Percentiles rank a stretch among this genome's conserved stretches.
These are phyloP conservation scores for Buxus sempervirens DNA, from an alignment of 164 flowering plant genomes.

Conservation along the genomic window DNA sequence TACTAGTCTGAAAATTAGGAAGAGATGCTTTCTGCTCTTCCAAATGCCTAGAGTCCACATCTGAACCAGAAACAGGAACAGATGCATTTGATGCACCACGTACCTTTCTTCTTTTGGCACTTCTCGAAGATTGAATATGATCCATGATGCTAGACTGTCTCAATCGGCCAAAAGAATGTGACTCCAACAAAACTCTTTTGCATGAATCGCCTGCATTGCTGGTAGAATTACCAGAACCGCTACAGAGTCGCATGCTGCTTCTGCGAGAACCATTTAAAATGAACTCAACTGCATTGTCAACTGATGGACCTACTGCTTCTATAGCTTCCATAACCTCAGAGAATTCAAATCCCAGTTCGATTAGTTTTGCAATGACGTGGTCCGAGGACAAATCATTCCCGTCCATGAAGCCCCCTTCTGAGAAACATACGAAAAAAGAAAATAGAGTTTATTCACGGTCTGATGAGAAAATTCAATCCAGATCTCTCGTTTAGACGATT, in stretches of 20 bases:
- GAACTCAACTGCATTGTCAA: conserved; percentile 48
- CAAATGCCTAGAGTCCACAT: conserved; percentile 9
- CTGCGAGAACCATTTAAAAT: conserved; percentile 34
- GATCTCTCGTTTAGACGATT: no score
- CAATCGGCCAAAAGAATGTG: conserved; percentile 20
- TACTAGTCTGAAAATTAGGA: not conserved
- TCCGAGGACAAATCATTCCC: conserved; percentile 24
- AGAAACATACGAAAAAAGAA: not conserved
- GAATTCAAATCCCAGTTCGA: conserved; percentile 71
- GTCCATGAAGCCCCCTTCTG: conserved; percentile 20
- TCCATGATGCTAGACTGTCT: conserved; percentile 56
- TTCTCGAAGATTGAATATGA: conserved; percentile 31
- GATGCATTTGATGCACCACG: conserved; percentile 12
- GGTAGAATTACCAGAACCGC: conserved; percentile 18
- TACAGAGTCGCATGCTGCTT: conserved; percentile 8
- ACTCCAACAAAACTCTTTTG: conserved; percentile 26
- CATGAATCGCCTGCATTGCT: conserved; percentile 19
- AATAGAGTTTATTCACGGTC: no score
- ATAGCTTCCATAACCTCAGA: conserved; percentile 45
- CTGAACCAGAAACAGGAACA: conserved; percentile 16
- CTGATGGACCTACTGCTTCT: conserved; percentile 54
- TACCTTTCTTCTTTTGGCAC: conserved; percentile 27
- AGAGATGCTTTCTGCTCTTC: conserved; percentile 12
- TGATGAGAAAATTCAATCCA: no score
- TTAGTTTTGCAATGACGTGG: conserved; percentile 40